Base-by-base conservation (phyloP, 139 green algal species). In the Spirogloea muscicola region DNA sequence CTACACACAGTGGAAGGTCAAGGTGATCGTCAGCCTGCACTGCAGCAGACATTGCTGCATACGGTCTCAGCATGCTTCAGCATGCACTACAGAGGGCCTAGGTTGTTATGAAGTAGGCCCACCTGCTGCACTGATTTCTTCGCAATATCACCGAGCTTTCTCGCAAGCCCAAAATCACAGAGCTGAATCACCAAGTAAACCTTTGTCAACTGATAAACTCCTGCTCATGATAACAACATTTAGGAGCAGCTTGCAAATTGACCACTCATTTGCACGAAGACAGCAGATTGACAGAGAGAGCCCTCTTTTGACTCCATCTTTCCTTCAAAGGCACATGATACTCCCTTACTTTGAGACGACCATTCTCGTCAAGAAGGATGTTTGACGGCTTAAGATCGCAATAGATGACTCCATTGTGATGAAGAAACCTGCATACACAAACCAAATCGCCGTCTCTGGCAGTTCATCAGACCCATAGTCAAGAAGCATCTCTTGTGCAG, bases 341-440 rank as follows among this genome's bases (percentile, higher is more conserved):
- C 21, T 4, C 43, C 4, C 3, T n/a, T 72, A 81, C 73, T 49
- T 96, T 97, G 40, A 95, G 76, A 2, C 84, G 72, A 0, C 93
- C 93, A 65, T 95, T 93, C 83, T 96, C 91, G 69, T 97, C 93
- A 59, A 98, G 82, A 68, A 98, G 74, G 1, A 96, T 86, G 83
- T 96, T 97, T 16, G 87, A 92, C 0, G 93, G 93, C 82, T 95
- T 97, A 27, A 98, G 80, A 80, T 97, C 93, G 68, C 88, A 93
- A 81, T 96, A 91, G 4, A 96, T 80, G 58, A 95, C 86, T 46
- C 83, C 84, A n/a, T 88, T 81, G 59, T 72, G 72, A 74, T 98
- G 93, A 31, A 96, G 81, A 74, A 89, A 89, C 29, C 72, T 79
- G 58, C 55, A 72, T 46, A n/a, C n/a, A 68, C 25, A n/a, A 13